phyloP scores from a whole-genome alignment of 2,329 filamentous ascomycete genomes.

The Malbranchea zuffiana region DNA sequence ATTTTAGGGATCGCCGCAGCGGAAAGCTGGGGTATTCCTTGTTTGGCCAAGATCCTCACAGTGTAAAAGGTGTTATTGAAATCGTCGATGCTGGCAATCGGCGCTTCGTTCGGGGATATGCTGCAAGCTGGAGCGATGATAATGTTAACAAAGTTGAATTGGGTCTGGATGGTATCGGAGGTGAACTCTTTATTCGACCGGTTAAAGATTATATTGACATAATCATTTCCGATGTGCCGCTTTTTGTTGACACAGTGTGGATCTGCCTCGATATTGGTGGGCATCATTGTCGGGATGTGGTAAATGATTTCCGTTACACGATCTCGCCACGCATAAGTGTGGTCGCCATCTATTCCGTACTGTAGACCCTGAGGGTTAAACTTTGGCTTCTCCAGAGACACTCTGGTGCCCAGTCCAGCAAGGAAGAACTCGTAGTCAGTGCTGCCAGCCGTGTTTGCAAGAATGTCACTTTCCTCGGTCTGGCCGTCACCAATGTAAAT shows the following conservation, averaged over 20 bases:
- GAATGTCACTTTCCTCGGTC: conserved; percentile 67
- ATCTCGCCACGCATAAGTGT: conserved; percentile 89
- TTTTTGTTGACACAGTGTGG: conserved; percentile 75
- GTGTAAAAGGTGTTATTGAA: conserved; percentile 57
- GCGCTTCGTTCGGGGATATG: conserved; percentile 24
- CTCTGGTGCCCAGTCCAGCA: conserved; percentile 67
- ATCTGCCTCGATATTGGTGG: conserved; percentile 68
- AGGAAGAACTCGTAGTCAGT: conserved; percentile 81
- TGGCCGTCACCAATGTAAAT: conserved; percentile 88
- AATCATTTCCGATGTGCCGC: conserved; percentile 91
- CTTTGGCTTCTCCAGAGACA: conserved; percentile 65
- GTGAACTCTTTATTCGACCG: conserved; percentile 81
- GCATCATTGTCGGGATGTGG: conserved; percentile 96
- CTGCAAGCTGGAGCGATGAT: conserved; percentile 70
- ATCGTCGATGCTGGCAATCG: conserved; percentile 15
- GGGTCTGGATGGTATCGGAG: conserved; percentile 84
- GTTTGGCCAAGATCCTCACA: conserved; percentile 78
- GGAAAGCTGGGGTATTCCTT: conserved; percentile 83
- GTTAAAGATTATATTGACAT: conserved; percentile 97
- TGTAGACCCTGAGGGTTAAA: conserved; percentile 94
- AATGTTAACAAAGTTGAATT: conserved; percentile 96
- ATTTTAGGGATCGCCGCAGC: conserved; percentile 83
- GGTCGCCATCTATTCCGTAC: conserved; percentile 70
- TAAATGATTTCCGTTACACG: conserved; percentile 91
- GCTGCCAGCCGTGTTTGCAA: conserved; percentile 77